phyloP scores from a whole-genome alignment of 1,284 basidiomycete genomes.

The Ganoderma boninense region DNA sequence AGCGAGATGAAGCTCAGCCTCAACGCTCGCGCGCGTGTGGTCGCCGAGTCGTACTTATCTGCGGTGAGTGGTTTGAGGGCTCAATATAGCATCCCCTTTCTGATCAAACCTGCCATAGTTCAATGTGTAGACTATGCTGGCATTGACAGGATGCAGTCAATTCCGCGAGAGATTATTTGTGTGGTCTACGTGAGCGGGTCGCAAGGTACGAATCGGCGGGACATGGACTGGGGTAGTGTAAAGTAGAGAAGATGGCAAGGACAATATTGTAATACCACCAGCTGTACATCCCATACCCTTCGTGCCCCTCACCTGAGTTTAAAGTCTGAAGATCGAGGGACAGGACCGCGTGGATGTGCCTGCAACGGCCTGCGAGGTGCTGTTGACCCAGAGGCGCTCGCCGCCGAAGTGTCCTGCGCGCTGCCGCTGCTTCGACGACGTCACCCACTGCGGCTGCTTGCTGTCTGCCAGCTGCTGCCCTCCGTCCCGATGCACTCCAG shows the following conservation, averaged over 20 bases:
- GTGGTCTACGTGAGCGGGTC: background rate
- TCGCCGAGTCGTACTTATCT: constrained; percentile 90
- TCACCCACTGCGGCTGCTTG: background rate
- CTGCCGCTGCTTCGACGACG: no score
- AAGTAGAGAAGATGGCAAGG: constrained; percentile 23
- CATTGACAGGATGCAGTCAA: background rate
- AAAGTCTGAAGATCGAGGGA: no score
- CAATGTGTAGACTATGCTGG: constrained; percentile 30
- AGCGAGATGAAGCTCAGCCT: constrained; percentile 92
- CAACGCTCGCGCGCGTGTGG: constrained; percentile 96
- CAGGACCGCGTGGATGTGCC: no score
- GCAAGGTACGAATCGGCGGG: background rate
- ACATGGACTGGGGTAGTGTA: constrained; percentile 15
- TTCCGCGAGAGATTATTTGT: background rate
- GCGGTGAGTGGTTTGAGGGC: constrained; percentile 58
- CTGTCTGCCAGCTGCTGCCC: background rate
- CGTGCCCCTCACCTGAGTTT: background rate
- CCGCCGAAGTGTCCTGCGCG: no score
- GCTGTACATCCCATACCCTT: background rate
- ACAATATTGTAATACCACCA: constrained; percentile 25
- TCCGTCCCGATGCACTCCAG: constrained; percentile 26
- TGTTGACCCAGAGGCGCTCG: no score
- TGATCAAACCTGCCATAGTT: constrained; percentile 25
- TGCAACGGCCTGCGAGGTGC: no score
- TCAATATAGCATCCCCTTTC: background rate